Evolutionary conservation across 768 basidiomycete genomes (phyloP).

Genomic region (Brasilioporus rufonigricans): DNA sequence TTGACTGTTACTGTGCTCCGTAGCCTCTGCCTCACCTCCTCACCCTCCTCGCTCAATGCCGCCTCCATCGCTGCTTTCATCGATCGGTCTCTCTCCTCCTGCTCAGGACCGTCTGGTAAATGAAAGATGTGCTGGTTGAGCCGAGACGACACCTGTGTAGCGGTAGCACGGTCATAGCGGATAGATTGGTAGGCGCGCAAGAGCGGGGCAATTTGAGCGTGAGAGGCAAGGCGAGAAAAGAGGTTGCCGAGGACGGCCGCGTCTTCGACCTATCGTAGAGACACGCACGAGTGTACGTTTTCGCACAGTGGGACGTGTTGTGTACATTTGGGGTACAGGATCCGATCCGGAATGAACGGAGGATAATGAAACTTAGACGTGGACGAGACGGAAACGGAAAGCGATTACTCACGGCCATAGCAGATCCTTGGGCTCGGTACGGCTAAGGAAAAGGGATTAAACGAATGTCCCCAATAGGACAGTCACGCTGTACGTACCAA

Average conservation of each 20-base stretch:
- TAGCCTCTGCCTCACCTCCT: slow-evolving; percentile 9
- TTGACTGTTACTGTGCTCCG: slow-evolving; percentile 10
- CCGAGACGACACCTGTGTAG: slow-evolving; percentile 47
- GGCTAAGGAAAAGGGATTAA: not conserved
- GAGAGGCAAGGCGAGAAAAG: slow-evolving; percentile 44
- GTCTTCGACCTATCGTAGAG: slow-evolving; percentile 32
- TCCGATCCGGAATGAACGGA: not conserved
- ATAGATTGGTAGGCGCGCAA: slow-evolving; percentile 52
- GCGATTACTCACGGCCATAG: slow-evolving; percentile 43
- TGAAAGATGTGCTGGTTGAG: slow-evolving; percentile 57
- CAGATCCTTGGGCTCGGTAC: slow-evolving; percentile 51
- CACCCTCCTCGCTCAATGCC: slow-evolving; percentile 29
- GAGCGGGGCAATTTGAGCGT: slow-evolving; percentile 42
- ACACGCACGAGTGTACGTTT: not conserved
- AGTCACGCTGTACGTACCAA: slow-evolving; percentile 26
- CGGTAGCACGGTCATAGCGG: slow-evolving; percentile 47
- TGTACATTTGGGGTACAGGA: not conserved
- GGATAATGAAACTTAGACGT: not conserved
- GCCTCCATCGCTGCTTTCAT: slow-evolving; percentile 50
- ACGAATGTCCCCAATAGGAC: not conserved
- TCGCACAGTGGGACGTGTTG: not conserved
- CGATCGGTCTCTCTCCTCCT: slow-evolving; percentile 46
- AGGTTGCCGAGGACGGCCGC: slow-evolving; percentile 45
- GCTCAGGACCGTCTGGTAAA: slow-evolving; percentile 51
- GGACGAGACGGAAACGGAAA: not conserved